These are phyloP conservation scores for Trichoderma asperellum DNA, from an alignment of 2,329 filamentous ascomycete species.

Conservation along the genomic window DNA sequence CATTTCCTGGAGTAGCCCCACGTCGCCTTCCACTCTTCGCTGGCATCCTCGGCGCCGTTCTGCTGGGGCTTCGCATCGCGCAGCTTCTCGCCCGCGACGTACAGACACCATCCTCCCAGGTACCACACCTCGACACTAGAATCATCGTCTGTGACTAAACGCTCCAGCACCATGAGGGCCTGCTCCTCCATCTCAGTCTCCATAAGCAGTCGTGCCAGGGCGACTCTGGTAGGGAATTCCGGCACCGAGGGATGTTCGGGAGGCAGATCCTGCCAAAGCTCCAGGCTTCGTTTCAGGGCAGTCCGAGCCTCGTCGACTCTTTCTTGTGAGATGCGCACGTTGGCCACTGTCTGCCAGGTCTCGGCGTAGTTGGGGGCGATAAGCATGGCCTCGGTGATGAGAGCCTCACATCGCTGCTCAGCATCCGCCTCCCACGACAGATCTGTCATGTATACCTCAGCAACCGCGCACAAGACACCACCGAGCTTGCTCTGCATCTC, in stretches of 20 bases:
- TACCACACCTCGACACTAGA: constrained; percentile 97
- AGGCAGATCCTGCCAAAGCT: constrained; percentile 79
- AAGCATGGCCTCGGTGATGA: constrained; percentile 88
- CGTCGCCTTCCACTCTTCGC: constrained; percentile 61
- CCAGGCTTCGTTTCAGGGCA: constrained; percentile 78
- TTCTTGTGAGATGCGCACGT: constrained; percentile 87
- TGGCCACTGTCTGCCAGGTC: constrained; percentile 93
- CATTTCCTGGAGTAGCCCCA: constrained; percentile 80
- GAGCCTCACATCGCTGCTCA: constrained; percentile 81
- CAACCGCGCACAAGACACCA: constrained; percentile 89
- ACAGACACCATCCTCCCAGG: constrained; percentile 90
- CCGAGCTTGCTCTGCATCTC: constrained; percentile 81
- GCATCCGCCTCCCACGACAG: constrained; percentile 91
- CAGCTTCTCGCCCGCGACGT: constrained; percentile 74
- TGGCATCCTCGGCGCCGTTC: constrained; percentile 37
- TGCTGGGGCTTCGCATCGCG: constrained; percentile 44
- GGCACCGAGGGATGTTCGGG: constrained; percentile 74
- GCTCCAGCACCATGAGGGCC: constrained; percentile 81
- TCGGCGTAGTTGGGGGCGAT: constrained; percentile 81
- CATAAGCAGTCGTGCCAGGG: constrained; percentile 81
- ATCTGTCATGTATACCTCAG: constrained; percentile 99
- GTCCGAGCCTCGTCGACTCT: constrained; percentile 77
- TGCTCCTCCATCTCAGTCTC: constrained; percentile 86
- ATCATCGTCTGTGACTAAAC: constrained; percentile 86
- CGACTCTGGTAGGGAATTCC: constrained; percentile 84